Evolutionary conservation across 257 asterid genomes (phyloP).

Genomic region (Ocimum tenuiflorum): DNA sequence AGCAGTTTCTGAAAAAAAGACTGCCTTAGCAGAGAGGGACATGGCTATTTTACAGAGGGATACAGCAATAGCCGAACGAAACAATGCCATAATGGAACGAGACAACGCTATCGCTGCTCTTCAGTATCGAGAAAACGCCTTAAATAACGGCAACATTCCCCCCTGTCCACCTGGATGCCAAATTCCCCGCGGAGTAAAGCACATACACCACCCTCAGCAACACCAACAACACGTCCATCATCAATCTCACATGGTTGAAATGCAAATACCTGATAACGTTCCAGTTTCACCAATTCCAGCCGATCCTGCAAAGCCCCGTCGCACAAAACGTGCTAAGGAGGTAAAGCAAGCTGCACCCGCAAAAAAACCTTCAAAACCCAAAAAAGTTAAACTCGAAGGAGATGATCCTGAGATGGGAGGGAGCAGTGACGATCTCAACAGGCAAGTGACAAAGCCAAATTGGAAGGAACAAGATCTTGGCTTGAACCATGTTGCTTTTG

Average conservation of each 20-base stretch:
- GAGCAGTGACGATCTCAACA: constrained; percentile 12
- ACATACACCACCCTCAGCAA: constrained; percentile 71
- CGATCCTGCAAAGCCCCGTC: constrained; percentile 58
- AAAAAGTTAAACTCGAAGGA: constrained; percentile 51
- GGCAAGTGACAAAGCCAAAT: constrained; percentile 41
- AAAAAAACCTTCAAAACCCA: constrained; percentile 42
- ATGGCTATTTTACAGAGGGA: constrained; percentile 83
- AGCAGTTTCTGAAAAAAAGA: constrained; percentile 83
- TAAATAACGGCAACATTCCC: constrained; percentile 37
- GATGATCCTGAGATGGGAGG: constrained; percentile 32
- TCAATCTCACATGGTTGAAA: constrained; percentile 45
- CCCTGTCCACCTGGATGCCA: constrained; percentile 75
- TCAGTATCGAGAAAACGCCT: constrained; percentile 57
- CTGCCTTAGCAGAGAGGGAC: constrained; percentile 87
- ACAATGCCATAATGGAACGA: constrained; percentile 75
- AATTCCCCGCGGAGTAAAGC: constrained; percentile 63
- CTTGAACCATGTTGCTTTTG: constrained; percentile 81
- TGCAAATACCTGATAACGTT: constrained; percentile 38
- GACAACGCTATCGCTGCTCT: constrained; percentile 86
- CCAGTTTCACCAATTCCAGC: constrained; percentile 41
- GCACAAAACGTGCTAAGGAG: constrained; percentile 59
- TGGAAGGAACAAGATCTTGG: constrained; percentile 96
- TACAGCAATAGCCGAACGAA: constrained; percentile 74
- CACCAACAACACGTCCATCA: constrained; percentile 44
- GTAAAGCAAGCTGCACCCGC: constrained; percentile 34